Evolutionary conservation across 371 early-diverging fungal species (phyloP), one percentile per base, ranked within the genome.

Genomic region (Syncephalastrum sp.): DNA sequence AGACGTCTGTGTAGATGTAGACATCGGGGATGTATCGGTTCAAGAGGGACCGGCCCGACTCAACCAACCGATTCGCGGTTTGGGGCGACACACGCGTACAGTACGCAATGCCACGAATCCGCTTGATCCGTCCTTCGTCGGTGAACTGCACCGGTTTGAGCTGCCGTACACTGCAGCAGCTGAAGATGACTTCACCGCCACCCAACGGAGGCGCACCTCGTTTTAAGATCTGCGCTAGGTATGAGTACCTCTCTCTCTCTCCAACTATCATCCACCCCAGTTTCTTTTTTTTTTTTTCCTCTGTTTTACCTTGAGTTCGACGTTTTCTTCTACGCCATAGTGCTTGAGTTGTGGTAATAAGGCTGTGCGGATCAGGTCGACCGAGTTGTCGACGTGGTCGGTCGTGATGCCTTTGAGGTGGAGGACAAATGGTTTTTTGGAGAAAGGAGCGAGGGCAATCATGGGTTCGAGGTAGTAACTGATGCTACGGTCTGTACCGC

Each of bases 1-100:
- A 96, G 25, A 96, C 92, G 74, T 98, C 98, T 12, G 97, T 94
- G 68, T 95, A 95, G 54, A 99, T 88, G 71, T 97, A 97, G 49
- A 97, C 91, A 70, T 98, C 98, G 7, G 95, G 95, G 47, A 97
- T 91, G 69, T 87, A 93, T 57, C 88, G 81, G 53, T 94, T 93
- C 54, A 97, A 75, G 56, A 91, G 69, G 10, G 88, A 77, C 50
- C 97, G 83, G 19, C 97, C 92, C 6, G 92, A 75, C 61, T 97
- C 94, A 1, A 92, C 92, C 67, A 98, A 82, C 33, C 97, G 90
- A 73, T 95, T 95, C 41, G 96, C 90, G 64, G 91, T 92, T 61
- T 93, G 93, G 6, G 98, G 97, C 14, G 94, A 91, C n/a, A 99
- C 92, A 15, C 99, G 83, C 0, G 98, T 93, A 50, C 83, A 79